Percentiles rank a stretch among this genome's conserved stretches.
phyloP scores from a whole-genome alignment of 768 basidiomycete genomes.

The Tricholoma flavovirens region DNA sequence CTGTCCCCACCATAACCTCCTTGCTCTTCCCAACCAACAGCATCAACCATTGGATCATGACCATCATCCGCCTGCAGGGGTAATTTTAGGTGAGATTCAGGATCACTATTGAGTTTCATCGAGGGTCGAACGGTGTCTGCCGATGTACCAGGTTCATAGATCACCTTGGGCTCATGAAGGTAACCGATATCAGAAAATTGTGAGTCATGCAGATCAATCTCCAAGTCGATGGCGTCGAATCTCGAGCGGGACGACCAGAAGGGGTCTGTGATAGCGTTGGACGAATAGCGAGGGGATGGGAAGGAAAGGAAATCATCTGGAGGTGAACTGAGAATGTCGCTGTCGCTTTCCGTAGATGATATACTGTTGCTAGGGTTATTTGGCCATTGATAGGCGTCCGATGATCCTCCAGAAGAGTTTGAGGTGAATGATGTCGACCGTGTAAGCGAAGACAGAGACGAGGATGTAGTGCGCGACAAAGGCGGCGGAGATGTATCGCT shows the following conservation, averaged over 20 bases:
- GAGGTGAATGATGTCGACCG: constrained; percentile 36
- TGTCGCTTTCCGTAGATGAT: constrained; percentile 22
- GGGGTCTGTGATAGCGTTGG: constrained; percentile 16
- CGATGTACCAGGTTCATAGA: constrained; percentile 40
- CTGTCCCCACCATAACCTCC: constrained; percentile 6
- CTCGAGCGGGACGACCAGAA: constrained; percentile 16
- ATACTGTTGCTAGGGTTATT: constrained; percentile 11
- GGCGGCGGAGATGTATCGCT: constrained; percentile 20
- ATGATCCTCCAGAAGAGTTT: constrained; percentile 27
- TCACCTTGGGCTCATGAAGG: constrained; percentile 16
- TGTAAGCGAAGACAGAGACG: constrained; percentile 33
- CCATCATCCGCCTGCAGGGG: constrained; percentile 9
- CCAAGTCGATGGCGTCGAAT: constrained; percentile 10
- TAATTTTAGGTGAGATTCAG: constrained; percentile 1
- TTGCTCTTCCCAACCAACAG: constrained; percentile 20
- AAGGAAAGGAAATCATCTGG: constrained; percentile 20
- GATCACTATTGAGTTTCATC: constrained; percentile 8
- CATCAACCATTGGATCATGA: constrained; percentile 20
- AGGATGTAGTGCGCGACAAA: constrained; percentile 25
- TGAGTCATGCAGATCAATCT: background rate
- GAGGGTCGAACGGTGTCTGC: constrained; percentile 36
- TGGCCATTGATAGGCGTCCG: constrained; percentile 13
- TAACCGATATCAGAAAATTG: constrained; percentile 11
- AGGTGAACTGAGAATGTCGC: constrained; percentile 21
- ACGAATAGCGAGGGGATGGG: constrained; percentile 15